Conservation (phyloP, 1,284 basidiomycete species). For the Cryptococcus neoformans region DNA sequence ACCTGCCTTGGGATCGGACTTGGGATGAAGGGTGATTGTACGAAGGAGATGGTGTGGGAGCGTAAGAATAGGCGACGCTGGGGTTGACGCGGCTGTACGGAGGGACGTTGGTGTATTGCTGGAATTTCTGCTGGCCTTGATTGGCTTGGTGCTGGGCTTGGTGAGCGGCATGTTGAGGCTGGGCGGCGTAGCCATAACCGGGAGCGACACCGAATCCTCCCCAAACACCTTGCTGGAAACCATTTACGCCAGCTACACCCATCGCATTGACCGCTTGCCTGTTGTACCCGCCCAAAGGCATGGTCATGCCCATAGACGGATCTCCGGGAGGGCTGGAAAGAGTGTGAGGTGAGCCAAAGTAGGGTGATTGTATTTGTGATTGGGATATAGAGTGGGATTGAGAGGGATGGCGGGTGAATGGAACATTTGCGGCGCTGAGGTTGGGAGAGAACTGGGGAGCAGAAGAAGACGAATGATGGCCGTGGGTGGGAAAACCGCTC, state of each 20-base stretch:
- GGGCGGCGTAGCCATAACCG: slow-evolving; percentile 29
- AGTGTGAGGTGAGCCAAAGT: slow-evolving; percentile 1
- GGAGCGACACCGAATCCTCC: slow-evolving; percentile 12
- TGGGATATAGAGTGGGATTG: slow-evolving; percentile 6
- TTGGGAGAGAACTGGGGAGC: not conserved
- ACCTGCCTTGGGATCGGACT: slow-evolving; percentile 1
- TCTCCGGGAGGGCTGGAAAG: not conserved
- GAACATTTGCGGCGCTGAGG: slow-evolving; percentile 2
- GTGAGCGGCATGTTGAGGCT: slow-evolving; percentile 19
- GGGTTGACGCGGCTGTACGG: slow-evolving; percentile 3
- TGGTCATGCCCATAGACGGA: not conserved
- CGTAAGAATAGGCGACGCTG: not conserved
- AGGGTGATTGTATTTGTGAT: not conserved
- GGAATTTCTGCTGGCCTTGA: slow-evolving; percentile 5
- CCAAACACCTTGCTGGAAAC: slow-evolving; percentile 36
- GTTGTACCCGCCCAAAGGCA: not conserved
- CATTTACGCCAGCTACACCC: slow-evolving; percentile 3
- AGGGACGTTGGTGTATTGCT: slow-evolving; percentile 4
- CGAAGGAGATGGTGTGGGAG: not conserved
- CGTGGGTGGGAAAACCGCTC: slow-evolving; percentile 14
- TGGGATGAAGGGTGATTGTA: not conserved
- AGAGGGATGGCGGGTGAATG: slow-evolving; percentile 6
- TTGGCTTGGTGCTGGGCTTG: not conserved
- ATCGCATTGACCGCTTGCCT: not conserved
- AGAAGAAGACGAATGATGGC: slow-evolving; percentile 10